Base-by-base conservation (phyloP, 495 filamentous ascomycete genomes). In the Darksidea phi region DNA sequence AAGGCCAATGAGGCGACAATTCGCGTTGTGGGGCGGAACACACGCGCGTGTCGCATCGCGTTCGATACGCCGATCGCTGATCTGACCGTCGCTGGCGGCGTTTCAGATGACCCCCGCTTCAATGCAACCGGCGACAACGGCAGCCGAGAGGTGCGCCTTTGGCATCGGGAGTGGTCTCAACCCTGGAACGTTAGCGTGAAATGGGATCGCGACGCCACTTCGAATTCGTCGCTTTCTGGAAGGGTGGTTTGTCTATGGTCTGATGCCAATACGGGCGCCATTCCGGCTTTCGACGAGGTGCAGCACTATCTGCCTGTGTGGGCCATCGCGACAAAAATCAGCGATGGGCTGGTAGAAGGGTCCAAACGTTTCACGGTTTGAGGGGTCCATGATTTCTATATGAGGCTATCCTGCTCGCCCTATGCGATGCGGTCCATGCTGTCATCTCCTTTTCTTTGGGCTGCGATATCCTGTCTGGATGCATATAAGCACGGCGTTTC, bases 201-300 rank as follows among this genome's bases (percentile, higher is more conserved):
- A 34, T 94, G 91, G 86, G 49, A 68, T 8, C 62, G 70, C 21
- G 74, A 73, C 5, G 64, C 61, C 15, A 73, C 71, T 32, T 59
- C 73, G n/a, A 73, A 71, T 32, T 59, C 73, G 26, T 78, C 78
- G 7, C 70, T 93, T 48, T 81, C 83, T 59, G 92, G 91, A 0
- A 78, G 76, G 46, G 84, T 91, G 3, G 80, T 88, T 10, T 97
- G 93, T 77, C 72, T 89, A 15, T 98, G 94, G 94, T 89, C 85
- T 65, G 94, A 97, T 76, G 84, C 82, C 26, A 96, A 95, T 63
- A 77, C 74, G 11, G 87, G 85, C 2, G 74, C 78, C 7, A 93
- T 98, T 49, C 91, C 94, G 0, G 94, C 94, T 13, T 79, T 94
- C 32, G 89, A 94, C 64, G 94, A 98, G 74, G 82, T 87, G 18